Evolutionary conservation across 1,139 yeast genomes (phyloP), one percentile per base, ranked within the genome.

Genomic region (Protomyces inundatus): DNA sequence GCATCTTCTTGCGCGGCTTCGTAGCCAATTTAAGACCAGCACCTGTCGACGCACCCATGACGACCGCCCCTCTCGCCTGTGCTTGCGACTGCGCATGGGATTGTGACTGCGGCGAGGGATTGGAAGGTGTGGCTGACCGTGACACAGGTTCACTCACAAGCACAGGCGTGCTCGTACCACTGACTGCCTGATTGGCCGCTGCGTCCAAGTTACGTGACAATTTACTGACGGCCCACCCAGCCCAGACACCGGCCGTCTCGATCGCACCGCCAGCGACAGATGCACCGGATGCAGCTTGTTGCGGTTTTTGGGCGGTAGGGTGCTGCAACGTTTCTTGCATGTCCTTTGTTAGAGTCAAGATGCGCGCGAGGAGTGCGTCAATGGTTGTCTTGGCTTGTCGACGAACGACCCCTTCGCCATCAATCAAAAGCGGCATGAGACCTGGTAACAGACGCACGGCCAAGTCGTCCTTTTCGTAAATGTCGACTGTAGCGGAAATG

Each of bases 381-480:
- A 60, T 32, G 7, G 58, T 54, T 32, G 50, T 46, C 16, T 36
- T 36, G 6, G 64, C 58, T 45, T 60, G 58, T 4, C 30, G 45
- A 33, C 64, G 36, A 34, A 60, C 59, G 39, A 40, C 16, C 3
- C 54, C 45, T 30, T 60, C 64, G 4, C 53, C 40, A 73, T 93
- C 98, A 74, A 93, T 81, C 66, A 93, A 77, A 0, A 93, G 84
- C 0, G 95, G 89, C 0, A 96, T 91, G 66, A 93, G 81, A 5
- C 90, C 90, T 0, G 96, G 95, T 66, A 93, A 75, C n/a, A 91
- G 82, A 72, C 87, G 88, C 42, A 85, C 83, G 67, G 96, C 88
- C 64, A 90, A 86, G 61, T 90, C 88, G 35, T 84, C 88, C 2
- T 90, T 84, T 0, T 87, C 77, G 70, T 90, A 90, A 59, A 81